Evolutionary conservation across 129 eudicot species (phyloP).

Genomic region (Lactuca sativa): DNA sequence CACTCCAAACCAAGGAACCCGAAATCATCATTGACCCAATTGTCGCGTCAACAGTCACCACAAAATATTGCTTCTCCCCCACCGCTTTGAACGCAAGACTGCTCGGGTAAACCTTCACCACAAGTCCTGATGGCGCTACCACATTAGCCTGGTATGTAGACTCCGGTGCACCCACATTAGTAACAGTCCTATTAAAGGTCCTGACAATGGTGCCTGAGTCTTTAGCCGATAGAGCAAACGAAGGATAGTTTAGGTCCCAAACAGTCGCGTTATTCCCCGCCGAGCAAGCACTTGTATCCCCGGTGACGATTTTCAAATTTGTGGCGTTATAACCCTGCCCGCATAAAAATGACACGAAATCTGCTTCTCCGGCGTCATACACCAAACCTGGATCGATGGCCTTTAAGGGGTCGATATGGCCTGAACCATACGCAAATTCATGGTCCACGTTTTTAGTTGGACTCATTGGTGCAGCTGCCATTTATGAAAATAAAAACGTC

Average conservation of each 20-base stretch:
- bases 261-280: constrained; percentile 21
- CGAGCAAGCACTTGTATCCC: constrained; percentile 36
- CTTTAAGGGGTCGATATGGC: constrained; percentile 44
- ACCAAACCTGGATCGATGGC: constrained; percentile 49
- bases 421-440: constrained; percentile 57
- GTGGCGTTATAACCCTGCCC: constrained; percentile 46
- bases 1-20: constrained; percentile 63
- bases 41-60: constrained; percentile 43
- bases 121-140: constrained; percentile 39
- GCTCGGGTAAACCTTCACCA: constrained; percentile 35
- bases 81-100: constrained; percentile 33
- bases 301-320: constrained; percentile 23
- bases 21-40: constrained; percentile 21
- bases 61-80: constrained; percentile 44
- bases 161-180: constrained; percentile 45
- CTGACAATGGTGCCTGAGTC: constrained; percentile 6
- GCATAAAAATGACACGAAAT: constrained; percentile 46
- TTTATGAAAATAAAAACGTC: not conserved
- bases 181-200: constrained; percentile 42
- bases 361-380: constrained; percentile 43
- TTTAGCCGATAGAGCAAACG: constrained; percentile 33
- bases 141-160: constrained; percentile 39
- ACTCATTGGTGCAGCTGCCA: constrained; percentile 41
- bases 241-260: constrained; percentile 55
- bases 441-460: constrained; percentile 28